Evolutionary conservation across 352 stramenopile genomes (phyloP).

Genomic region (Globisporangium cystogenes): DNA sequence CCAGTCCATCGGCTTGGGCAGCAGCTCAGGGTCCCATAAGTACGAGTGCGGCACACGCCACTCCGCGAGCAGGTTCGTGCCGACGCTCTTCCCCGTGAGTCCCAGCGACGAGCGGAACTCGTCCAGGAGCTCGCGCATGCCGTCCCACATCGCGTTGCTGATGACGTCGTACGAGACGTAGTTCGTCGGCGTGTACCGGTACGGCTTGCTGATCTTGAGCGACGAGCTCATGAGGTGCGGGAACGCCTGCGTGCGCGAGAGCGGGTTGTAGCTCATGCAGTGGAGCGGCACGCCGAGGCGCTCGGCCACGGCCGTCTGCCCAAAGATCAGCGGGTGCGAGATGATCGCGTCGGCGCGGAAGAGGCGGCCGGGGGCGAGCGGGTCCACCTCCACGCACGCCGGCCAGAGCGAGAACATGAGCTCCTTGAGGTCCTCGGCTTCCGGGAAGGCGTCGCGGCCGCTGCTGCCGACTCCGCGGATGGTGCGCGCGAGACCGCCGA

Average conservation of each 20-base stretch:
- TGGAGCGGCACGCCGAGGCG: conserved; percentile 70
- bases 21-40: conserved; percentile 50
- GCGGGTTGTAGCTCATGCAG: conserved; percentile 47
- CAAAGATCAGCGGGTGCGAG: conserved; percentile 56
- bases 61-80: conserved; percentile 33
- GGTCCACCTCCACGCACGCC: conserved; percentile 42
- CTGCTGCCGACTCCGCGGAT: too few relatives aligned
- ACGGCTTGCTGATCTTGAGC: conserved; percentile 28
- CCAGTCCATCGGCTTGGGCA: conserved; percentile 65
- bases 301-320: conserved; percentile 55
- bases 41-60: conserved; percentile 71
- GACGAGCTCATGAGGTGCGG: conserved; percentile 36
- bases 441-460: conserved; percentile 33
- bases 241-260: conserved; percentile 54
- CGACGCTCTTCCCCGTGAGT: conserved; percentile 32
- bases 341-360: conserved; percentile 76
- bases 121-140: conserved; percentile 42
- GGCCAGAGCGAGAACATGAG: conserved; percentile 59
- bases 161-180: conserved; percentile 48
- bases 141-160: conserved; percentile 39
- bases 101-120: conserved; percentile 50
- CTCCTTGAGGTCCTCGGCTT: conserved; percentile 41
- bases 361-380: conserved; percentile 24
- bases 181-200: conserved; percentile 42
- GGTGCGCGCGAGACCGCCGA: conserved; percentile 17